Evolutionary conservation across 306 rosid genomes (phyloP).

Genomic region (Cucurbita maxima): DNA sequence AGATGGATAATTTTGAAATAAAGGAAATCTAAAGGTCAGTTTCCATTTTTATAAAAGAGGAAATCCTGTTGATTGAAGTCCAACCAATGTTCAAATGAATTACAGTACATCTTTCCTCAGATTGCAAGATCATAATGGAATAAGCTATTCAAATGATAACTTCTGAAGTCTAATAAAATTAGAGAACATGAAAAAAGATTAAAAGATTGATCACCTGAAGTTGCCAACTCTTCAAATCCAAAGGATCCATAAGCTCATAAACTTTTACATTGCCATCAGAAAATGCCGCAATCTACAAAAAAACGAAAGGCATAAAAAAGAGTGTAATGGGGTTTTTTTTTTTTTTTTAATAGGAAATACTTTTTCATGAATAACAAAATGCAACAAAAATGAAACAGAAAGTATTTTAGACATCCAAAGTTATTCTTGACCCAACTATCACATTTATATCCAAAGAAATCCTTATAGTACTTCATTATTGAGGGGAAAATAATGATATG

Average conservation of each 20-base stretch:
- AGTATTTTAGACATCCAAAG: not conserved
- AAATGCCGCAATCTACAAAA: constrained; percentile 53
- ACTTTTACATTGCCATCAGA: constrained; percentile 61
- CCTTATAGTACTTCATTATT: not conserved
- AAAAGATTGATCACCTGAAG: constrained; percentile 56
- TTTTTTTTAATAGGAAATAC: not conserved
- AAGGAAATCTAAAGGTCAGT: not conserved
- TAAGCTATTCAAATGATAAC: not conserved
- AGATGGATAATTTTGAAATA: not conserved
- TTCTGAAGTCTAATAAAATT: not conserved
- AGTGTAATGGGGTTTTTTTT: not conserved
- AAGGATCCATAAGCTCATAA: constrained; percentile 61
- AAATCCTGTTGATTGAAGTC: not conserved
- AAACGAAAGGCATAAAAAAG: not conserved
- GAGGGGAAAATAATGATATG: not conserved
- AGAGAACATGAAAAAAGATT: not conserved
- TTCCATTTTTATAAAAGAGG: not conserved
- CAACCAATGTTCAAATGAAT: not conserved
- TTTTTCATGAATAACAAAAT: not conserved
- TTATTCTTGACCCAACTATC: not conserved
- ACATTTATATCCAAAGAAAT: not conserved
- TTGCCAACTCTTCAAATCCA: constrained; percentile 78
- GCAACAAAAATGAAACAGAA: not conserved
- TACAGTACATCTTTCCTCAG: not conserved
- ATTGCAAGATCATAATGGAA: not conserved